Evolutionary conservation across 495 filamentous ascomycete species (phyloP).

Genomic region (Acidomyces sp.): DNA sequence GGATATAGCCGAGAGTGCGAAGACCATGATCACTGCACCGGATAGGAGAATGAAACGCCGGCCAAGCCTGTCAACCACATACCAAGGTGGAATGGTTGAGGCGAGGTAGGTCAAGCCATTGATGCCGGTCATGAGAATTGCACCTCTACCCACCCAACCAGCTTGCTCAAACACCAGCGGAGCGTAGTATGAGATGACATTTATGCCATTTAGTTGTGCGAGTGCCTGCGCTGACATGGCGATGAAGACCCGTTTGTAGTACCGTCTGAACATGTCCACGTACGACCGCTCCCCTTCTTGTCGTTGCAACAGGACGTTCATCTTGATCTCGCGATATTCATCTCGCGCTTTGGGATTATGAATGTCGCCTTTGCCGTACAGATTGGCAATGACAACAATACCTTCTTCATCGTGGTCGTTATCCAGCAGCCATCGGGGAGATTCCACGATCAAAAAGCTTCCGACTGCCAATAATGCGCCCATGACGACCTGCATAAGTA

Average conservation of each 20-base stretch:
- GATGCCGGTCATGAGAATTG: conserved; percentile 94
- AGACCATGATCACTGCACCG: conserved; percentile 78
- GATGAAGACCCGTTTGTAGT: conserved; percentile 85
- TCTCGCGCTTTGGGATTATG: conserved; percentile 80
- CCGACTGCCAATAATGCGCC: conserved; percentile 70
- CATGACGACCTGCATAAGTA: conserved; percentile 92
- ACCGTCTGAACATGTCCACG: conserved; percentile 86
- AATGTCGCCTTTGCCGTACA: conserved; percentile 90
- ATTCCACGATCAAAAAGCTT: conserved; percentile 88
- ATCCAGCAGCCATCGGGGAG: conserved; percentile 90
- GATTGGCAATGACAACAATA: conserved; percentile 92
- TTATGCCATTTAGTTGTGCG: conserved; percentile 95
- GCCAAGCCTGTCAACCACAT: conserved; percentile 87
- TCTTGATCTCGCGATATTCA: conserved; percentile 97
- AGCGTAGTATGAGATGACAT: conserved; percentile 99
- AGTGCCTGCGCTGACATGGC: conserved; percentile 97
- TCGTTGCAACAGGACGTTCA: conserved; percentile 83
- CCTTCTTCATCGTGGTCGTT: conserved; percentile 98
- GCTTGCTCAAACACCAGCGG: conserved; percentile 93
- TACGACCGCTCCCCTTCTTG: conserved; percentile 92
- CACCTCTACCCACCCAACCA: conserved; percentile 78
- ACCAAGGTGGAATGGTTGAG: conserved; percentile 93
- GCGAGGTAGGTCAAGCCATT: conserved; percentile 84
- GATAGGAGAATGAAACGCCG: conserved; percentile 84
- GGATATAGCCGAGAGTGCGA: conserved; percentile 82